Evolutionary conservation across 2,329 filamentous ascomycete genomes (phyloP).

Genomic region (Xylaria hypoxylon): DNA sequence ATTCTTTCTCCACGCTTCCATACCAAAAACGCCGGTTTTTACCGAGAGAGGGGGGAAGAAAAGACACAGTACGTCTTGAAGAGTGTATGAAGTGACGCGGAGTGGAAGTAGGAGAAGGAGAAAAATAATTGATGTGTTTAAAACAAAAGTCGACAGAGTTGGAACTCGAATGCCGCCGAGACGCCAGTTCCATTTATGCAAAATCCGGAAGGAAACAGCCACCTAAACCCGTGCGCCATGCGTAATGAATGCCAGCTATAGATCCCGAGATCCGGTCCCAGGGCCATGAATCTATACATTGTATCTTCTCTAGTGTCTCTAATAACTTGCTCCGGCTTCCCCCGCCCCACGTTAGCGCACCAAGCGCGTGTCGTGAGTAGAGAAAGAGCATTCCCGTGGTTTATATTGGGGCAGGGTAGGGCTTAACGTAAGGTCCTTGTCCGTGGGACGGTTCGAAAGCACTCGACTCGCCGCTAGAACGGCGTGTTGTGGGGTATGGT

Average conservation of each 20-base stretch:
- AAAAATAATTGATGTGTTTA: background rate
- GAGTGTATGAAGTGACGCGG: background rate
- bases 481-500: background rate
- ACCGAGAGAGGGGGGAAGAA: background rate
- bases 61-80: background rate
- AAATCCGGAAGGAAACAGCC: background rate
- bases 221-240: constrained; percentile 13
- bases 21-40: constrained; percentile 12
- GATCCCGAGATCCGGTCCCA: constrained; percentile 6
- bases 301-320: background rate
- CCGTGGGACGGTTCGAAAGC: background rate
- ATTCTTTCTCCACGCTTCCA: constrained; percentile 10
- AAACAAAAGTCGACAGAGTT: background rate
- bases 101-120: background rate
- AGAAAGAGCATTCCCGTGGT: background rate
- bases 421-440: background rate
- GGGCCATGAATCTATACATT: background rate
- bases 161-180: constrained; percentile 8
- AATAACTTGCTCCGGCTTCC: background rate
- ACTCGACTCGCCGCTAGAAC: constrained; percentile 7
- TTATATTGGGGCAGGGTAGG: background rate
- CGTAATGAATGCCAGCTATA: constrained; percentile 6
- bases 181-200: constrained; percentile 21
- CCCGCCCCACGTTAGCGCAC: no score
- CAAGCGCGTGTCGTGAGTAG: no score